phyloP scores from a whole-genome alignment of 2,329 filamentous ascomycete genomes.

The Diaporthe citrichinensis region DNA sequence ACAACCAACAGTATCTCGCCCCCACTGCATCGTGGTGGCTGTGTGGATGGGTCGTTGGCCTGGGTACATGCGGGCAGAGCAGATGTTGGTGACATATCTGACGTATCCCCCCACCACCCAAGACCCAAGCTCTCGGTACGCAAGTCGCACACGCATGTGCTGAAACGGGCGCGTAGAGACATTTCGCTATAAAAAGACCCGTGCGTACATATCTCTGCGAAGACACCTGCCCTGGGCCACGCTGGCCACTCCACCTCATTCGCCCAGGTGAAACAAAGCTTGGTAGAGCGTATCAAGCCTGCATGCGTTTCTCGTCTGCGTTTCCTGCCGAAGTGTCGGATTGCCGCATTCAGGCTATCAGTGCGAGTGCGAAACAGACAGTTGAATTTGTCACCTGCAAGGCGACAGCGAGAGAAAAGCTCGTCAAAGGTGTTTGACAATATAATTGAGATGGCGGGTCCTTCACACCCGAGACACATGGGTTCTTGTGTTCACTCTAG shows the following conservation, averaged over 20 bases:
- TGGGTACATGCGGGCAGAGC: neutral
- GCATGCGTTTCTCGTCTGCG: neutral
- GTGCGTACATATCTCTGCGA: slow-evolving; percentile 11
- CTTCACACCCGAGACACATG: neutral
- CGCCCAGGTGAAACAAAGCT: slow-evolving; percentile 30
- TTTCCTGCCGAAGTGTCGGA: neutral
- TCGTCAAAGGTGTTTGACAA: slow-evolving; percentile 7
- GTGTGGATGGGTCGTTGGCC: slow-evolving; percentile 2
- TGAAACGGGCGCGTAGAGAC: slow-evolving; percentile 31
- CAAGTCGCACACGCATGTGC: slow-evolving; percentile 25
- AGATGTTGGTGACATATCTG: slow-evolving; percentile 2
- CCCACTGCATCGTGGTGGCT: slow-evolving; percentile 17
- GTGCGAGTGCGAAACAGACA: slow-evolving; percentile 17
- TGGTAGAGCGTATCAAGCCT: slow-evolving; percentile 22
- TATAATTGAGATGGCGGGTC: neutral
- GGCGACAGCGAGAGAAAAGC: neutral
- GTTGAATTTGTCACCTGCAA: slow-evolving; percentile 1
- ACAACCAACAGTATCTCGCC: slow-evolving; percentile 10
- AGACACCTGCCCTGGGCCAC: neutral
- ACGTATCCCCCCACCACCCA: neutral
- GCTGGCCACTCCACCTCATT: slow-evolving; percentile 8
- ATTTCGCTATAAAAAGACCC: slow-evolving; percentile 26
- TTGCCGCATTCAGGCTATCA: slow-evolving; percentile 11
- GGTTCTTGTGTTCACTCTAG: neutral
- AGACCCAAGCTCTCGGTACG: slow-evolving; percentile 31